These are phyloP conservation scores for Vishniacozyma victoriae DNA, from an alignment of 768 basidiomycete species.

Conservation along the genomic window DNA sequence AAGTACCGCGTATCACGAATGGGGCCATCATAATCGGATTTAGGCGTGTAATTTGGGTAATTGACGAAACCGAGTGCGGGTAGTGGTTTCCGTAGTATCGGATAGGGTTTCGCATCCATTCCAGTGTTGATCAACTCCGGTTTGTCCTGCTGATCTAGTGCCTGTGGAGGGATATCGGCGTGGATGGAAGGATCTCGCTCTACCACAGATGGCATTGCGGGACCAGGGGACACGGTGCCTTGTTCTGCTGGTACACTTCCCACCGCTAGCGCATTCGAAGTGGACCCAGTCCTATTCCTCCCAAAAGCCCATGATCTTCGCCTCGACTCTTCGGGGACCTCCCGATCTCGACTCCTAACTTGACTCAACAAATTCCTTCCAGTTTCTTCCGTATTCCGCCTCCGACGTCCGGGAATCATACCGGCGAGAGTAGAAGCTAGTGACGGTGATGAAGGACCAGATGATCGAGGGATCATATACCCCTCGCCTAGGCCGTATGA, in stretches of 20 bases:
- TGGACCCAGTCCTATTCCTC: constrained; percentile 7
- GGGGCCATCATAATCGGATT: background rate
- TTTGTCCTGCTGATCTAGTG: too few species aligned
- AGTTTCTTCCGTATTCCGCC: too few species aligned
- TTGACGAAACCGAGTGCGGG: constrained; percentile 21
- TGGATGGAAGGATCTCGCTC: background rate
- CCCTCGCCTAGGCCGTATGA: constrained; percentile 10
- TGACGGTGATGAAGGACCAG: constrained; percentile 1
- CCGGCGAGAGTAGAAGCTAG: constrained; percentile 7
- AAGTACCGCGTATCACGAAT: constrained; percentile 6
- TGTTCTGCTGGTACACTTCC: background rate
- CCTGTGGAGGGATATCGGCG: background rate
- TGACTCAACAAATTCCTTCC: too few species aligned
- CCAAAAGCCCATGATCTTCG: constrained; percentile 26
- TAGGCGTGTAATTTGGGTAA: constrained; percentile 40
- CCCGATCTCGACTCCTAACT: constrained; percentile 26
- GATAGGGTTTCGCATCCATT: too few species aligned
- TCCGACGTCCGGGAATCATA: constrained; percentile 14
- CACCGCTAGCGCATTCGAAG: too few species aligned
- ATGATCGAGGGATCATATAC: too few species aligned
- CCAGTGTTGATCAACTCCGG: background rate
- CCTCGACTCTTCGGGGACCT: too few species aligned
- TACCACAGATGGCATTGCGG: background rate
- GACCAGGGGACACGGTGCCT: background rate
- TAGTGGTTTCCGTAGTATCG: constrained; percentile 26